These are phyloP conservation scores for Barnettozyma salicaria DNA, from an alignment of 805 yeast genomes.

Conservation along the genomic window DNA sequence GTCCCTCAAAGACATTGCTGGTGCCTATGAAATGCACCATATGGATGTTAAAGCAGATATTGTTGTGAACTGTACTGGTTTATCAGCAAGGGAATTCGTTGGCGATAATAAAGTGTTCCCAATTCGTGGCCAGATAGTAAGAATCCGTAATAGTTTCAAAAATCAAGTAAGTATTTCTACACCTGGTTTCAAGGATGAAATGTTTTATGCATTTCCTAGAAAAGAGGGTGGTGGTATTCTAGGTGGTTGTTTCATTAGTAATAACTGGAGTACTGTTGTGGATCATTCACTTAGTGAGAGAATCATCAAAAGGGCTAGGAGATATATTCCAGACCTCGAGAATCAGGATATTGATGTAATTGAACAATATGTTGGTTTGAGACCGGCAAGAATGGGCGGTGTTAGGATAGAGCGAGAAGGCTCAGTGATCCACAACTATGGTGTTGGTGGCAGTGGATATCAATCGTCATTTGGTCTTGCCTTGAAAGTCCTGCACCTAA, in stretches of 20 bases:
- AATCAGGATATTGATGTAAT: conserved; percentile 38
- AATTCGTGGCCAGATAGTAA: conserved; percentile 55
- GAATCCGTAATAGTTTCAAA: conserved; percentile 27
- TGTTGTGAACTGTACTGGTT: conserved; percentile 55
- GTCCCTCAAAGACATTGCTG: conserved; percentile 36
- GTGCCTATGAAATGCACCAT: conserved; percentile 41
- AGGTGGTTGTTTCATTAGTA: conserved; percentile 43
- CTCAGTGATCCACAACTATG: conserved; percentile 54
- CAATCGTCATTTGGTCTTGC: conserved; percentile 69
- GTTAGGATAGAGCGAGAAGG: conserved; percentile 43
- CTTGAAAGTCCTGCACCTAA: conserved; percentile 35
- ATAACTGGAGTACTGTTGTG: conserved; percentile 29
- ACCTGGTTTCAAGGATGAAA: conserved; percentile 35
- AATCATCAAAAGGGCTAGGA: conserved; percentile 29
- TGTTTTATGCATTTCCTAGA: conserved; percentile 59
- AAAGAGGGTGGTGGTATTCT: conserved; percentile 67
- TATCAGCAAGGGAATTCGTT: conserved; percentile 37
- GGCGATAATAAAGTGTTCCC: conserved; percentile 45
- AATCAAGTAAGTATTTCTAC: conserved; percentile 30
- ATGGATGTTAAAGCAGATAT: conserved; percentile 38
- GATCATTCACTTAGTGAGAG: conserved; percentile 43
- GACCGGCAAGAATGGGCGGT: conserved; percentile 64
- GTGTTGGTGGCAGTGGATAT: conserved; percentile 74
- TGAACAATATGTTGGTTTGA: conserved; percentile 53
- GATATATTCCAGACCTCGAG: conserved; percentile 29